phyloP scores from a whole-genome alignment of 2,329 filamentous ascomycete genomes.

The Blastomyces percursus region DNA sequence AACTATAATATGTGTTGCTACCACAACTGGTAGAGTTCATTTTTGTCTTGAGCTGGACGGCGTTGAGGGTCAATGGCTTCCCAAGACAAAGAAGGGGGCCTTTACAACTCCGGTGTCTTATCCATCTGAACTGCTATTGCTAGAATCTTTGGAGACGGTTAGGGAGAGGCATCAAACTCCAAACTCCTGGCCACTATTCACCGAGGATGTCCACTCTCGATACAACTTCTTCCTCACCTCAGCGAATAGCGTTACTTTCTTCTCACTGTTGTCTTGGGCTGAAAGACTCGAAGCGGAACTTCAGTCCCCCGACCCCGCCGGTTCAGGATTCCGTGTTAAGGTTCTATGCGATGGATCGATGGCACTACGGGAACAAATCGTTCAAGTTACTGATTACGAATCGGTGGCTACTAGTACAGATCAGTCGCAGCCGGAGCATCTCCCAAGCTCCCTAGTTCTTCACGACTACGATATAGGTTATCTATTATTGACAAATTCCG shows the following conservation, averaged over 20 bases:
- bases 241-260: slow-evolving; percentile 41
- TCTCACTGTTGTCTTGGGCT: slow-evolving; percentile 49
- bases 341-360: slow-evolving; percentile 43
- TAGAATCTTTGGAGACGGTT: slow-evolving; percentile 37
- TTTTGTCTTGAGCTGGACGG: slow-evolving; percentile 52
- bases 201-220: slow-evolving; percentile 43
- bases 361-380: slow-evolving; percentile 39
- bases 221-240: slow-evolving; percentile 52
- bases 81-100: slow-evolving; percentile 32
- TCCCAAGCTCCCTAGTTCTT: slow-evolving; percentile 42
- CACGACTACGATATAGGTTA: slow-evolving; percentile 49
- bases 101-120: slow-evolving; percentile 34
- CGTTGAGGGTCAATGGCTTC: slow-evolving; percentile 53
- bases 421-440: slow-evolving; percentile 22
- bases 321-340: slow-evolving; percentile 46
- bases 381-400: slow-evolving; percentile 30
- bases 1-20: slow-evolving; percentile 48
- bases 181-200: slow-evolving; percentile 44
- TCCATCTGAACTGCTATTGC: slow-evolving; percentile 33
- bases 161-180: slow-evolving; percentile 18
- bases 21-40: slow-evolving; percentile 45
- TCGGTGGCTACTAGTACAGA: slow-evolving; percentile 9
- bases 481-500: slow-evolving; percentile 42
- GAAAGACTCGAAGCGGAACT: slow-evolving; percentile 47
- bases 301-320: slow-evolving; percentile 39